Percentiles rank a stretch among this genome's conserved stretches.
Evolutionary conservation across 306 rosid genomes (phyloP).

Genomic region (Biancaea sappan): DNA sequence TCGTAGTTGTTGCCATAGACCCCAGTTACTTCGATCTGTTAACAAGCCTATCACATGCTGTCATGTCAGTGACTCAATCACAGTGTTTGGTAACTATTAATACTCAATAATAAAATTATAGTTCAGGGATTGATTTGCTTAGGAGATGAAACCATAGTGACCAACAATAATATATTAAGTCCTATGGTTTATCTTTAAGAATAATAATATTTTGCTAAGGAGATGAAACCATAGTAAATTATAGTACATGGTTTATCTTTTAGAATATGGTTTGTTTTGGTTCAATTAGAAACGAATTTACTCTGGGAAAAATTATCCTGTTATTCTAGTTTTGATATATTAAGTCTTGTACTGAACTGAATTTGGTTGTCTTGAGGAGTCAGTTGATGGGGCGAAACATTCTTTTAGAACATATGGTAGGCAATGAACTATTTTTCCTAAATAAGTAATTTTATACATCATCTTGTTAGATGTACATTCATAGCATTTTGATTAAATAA

Average conservation of each 20-base stretch:
- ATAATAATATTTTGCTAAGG: no score
- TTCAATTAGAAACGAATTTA: not conserved
- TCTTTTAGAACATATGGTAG: not conserved
- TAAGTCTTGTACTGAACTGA: not conserved
- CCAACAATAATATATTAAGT: no score
- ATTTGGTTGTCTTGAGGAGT: slow-evolving; percentile 13
- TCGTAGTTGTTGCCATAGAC: not conserved
- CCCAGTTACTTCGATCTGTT: not conserved
- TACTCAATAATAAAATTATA: not conserved
- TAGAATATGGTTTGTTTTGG: not conserved
- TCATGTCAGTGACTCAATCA: not conserved
- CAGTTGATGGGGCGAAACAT: slow-evolving; percentile 21
- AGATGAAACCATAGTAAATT: not conserved
- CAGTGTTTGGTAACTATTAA: not conserved
- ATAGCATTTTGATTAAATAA: slow-evolving; percentile 31
- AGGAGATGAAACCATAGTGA: not conserved
- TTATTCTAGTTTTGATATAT: not conserved
- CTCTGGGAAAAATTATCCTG: not conserved
- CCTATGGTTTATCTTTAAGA: no score
- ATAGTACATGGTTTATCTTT: no score
- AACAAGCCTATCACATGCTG: not conserved
- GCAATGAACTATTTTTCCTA: not conserved
- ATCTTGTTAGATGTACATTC: slow-evolving; percentile 16
- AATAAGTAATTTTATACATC: not conserved
- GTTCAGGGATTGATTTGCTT: not conserved